These are phyloP conservation scores for Austroboletus novae-zelandiae DNA, from an alignment of 1,284 basidiomycete species.

Conservation along the genomic window DNA sequence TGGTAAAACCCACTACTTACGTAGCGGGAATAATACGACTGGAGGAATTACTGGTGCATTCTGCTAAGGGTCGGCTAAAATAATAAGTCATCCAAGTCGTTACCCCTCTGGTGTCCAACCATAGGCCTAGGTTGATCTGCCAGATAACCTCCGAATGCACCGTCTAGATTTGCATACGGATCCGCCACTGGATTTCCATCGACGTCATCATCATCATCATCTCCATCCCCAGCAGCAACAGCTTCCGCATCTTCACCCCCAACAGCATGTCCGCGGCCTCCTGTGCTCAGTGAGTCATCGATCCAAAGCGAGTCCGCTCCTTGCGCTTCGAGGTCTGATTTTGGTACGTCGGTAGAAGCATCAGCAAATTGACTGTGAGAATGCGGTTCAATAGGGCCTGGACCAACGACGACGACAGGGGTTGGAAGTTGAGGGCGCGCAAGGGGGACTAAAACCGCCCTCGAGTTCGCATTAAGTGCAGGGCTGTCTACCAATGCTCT, in stretches of 20 bases:
- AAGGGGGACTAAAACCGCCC: constrained; percentile 66
- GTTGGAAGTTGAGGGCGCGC: constrained; percentile 51
- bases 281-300: not conserved
- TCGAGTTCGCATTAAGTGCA: constrained; percentile 72
- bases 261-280: constrained; percentile 2
- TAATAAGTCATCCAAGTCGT: constrained; percentile 49
- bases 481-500: constrained; percentile 75
- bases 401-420: constrained; percentile 53
- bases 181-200: constrained; percentile 40
- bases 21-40: not conserved
- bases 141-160: constrained; percentile 67
- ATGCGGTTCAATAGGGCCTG: constrained; percentile 61
- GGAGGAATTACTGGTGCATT: not conserved
- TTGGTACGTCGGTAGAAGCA: constrained; percentile 19
- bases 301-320: constrained; percentile 6
- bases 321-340: constrained; percentile 13
- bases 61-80: constrained; percentile 37
- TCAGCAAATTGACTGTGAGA: constrained; percentile 21
- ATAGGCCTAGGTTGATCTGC: constrained; percentile 65
- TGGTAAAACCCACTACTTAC: no score
- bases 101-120: constrained; percentile 19
- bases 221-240: constrained; percentile 29
- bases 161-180: constrained; percentile 73
- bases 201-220: constrained; percentile 35
- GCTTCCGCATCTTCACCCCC: constrained; percentile 15